These are phyloP conservation scores for Saturnispora serradocipensis DNA, from an alignment of 805 yeast genomes.

Conservation along the genomic window DNA sequence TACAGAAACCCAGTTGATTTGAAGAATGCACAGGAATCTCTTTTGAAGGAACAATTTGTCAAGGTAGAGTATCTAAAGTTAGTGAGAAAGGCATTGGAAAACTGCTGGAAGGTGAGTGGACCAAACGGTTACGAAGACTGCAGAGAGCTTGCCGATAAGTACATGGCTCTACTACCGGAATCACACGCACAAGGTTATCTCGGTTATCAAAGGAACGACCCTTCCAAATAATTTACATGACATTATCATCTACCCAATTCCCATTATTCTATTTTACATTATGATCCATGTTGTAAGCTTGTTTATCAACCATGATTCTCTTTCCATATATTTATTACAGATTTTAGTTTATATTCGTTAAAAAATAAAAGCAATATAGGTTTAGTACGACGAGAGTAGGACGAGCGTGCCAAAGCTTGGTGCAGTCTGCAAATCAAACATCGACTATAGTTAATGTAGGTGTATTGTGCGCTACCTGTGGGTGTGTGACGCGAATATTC, in stretches of 20 bases:
- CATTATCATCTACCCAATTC: not conserved
- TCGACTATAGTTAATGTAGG: too few relatives aligned
- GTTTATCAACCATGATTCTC: not conserved
- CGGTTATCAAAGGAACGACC: conserved; percentile 87
- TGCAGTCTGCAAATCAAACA: too few relatives aligned
- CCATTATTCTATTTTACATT: not conserved
- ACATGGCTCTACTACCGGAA: conserved; percentile 66
- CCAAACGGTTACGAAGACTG: conserved; percentile 73
- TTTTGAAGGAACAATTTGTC: conserved; percentile 74
- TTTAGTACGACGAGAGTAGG: too few relatives aligned
- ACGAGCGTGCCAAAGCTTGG: too few relatives aligned
- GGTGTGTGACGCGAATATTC: too few relatives aligned
- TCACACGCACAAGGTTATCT: conserved; percentile 63
- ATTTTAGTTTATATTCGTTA: not conserved
- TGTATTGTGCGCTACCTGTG: too few relatives aligned
- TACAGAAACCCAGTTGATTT: conserved; percentile 57
- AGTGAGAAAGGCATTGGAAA: conserved; percentile 65
- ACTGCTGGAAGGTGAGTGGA: conserved; percentile 52
- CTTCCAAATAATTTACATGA: conserved; percentile 42
- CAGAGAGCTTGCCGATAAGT: conserved; percentile 66
- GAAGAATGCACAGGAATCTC: conserved; percentile 64
- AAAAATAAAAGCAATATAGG: not conserved
- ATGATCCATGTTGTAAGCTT: not conserved
- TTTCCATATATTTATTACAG: conserved; percentile 1
- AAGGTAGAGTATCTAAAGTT: conserved; percentile 58